Evolutionary conservation across 2,329 filamentous ascomycete genomes (phyloP).

Genomic region (Dothistroma septosporum): DNA sequence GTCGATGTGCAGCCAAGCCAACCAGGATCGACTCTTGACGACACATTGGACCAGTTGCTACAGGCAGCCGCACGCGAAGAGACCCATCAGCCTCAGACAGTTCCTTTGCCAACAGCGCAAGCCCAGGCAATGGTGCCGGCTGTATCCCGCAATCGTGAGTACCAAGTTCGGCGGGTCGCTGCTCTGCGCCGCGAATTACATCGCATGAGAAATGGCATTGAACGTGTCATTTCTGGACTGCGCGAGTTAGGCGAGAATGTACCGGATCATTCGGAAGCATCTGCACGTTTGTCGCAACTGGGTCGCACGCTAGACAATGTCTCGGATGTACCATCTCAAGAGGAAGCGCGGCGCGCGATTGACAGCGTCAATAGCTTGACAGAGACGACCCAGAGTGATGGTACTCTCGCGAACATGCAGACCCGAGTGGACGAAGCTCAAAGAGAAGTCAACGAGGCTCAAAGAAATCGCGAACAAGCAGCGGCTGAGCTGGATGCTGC

Average conservation of each 20-base stretch:
- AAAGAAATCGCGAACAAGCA: constrained; percentile 32
- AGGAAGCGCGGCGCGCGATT: constrained; percentile 23
- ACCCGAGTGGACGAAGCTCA: constrained; percentile 31
- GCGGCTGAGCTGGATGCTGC: constrained; percentile 32
- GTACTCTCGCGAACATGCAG: constrained; percentile 27
- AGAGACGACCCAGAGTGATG: constrained; percentile 22
- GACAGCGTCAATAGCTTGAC: constrained; percentile 23
- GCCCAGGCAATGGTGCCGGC: constrained; percentile 28
- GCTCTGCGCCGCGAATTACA: constrained; percentile 37
- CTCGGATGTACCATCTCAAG: constrained; percentile 17
- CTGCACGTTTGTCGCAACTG: constrained; percentile 27
- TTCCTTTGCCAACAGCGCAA: constrained; percentile 9
- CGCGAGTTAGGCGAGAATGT: constrained; percentile 36
- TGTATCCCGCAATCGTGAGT: constrained; percentile 33
- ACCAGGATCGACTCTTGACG: constrained; percentile 31
- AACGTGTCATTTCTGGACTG: constrained; percentile 36
- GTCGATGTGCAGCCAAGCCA: constrained; percentile 11
- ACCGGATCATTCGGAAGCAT: constrained; percentile 32
- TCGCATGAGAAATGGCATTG: constrained; percentile 37
- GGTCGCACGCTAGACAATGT: constrained; percentile 32
- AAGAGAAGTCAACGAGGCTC: constrained; percentile 31
- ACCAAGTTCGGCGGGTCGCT: constrained; percentile 34
- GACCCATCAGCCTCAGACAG: neutral
- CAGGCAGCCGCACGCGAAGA: constrained; percentile 31
- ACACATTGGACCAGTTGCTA: constrained; percentile 34